These are phyloP conservation scores for Cicer judaicum DNA, from an alignment of 306 rosid species.

Conservation along the genomic window DNA sequence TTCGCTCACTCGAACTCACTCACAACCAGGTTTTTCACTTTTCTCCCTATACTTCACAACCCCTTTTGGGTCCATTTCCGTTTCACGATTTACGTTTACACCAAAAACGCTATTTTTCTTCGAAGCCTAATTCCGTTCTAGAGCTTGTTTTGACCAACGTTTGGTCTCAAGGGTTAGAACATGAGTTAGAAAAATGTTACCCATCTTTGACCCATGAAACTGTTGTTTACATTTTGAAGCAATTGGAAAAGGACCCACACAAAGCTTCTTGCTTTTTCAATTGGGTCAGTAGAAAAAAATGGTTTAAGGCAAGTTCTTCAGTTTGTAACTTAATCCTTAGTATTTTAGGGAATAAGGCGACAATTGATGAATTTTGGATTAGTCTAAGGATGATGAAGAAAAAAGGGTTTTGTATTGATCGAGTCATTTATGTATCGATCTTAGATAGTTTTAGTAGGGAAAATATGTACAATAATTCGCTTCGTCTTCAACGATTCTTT, in stretches of 20 bases:
- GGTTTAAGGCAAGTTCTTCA: slow-evolving; percentile 67
- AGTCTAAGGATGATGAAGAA: slow-evolving; percentile 64
- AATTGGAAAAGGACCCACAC: slow-evolving; percentile 60
- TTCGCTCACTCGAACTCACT: slow-evolving; percentile 45
- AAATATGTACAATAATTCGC: slow-evolving; percentile 61
- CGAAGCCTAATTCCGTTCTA: slow-evolving; percentile 64
- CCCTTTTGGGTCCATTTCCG: slow-evolving; percentile 46
- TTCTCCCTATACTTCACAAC: slow-evolving; percentile 44
- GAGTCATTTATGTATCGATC: slow-evolving; percentile 57
- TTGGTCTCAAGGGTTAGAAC: slow-evolving; percentile 74
- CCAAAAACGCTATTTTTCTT: slow-evolving; percentile 59
- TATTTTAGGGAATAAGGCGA: slow-evolving; percentile 54
- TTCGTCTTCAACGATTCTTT: slow-evolving; percentile 58
- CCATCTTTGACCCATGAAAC: slow-evolving; percentile 68
- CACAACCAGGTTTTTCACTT: slow-evolving; percentile 60
- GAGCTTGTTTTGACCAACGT: slow-evolving; percentile 60
- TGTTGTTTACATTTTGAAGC: slow-evolving; percentile 68
- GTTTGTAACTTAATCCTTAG: slow-evolving; percentile 68
- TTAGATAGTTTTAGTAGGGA: slow-evolving; percentile 45
- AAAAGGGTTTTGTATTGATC: slow-evolving; percentile 69
- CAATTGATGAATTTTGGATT: slow-evolving; percentile 74
- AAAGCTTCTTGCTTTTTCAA: slow-evolving; percentile 74
- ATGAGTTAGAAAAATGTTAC: slow-evolving; percentile 53
- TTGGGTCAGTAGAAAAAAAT: slow-evolving; percentile 65
- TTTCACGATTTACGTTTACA: slow-evolving; percentile 41